These are phyloP conservation scores for Apiospora aurea DNA, from an alignment of 2,329 filamentous ascomycete species.

Conservation along the genomic window DNA sequence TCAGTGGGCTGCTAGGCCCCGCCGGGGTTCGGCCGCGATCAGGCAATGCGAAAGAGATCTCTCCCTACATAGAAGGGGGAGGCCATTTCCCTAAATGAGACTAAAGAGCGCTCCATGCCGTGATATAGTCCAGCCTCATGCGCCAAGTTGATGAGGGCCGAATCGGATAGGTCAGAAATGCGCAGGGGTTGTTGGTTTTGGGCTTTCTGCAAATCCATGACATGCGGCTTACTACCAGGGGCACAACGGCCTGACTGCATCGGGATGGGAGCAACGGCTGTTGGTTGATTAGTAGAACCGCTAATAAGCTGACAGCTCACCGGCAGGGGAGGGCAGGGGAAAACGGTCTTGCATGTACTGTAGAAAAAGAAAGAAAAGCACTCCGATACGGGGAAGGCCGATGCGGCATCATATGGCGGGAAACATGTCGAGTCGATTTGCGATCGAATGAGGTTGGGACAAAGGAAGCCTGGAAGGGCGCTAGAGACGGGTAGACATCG, in stretches of 20 bases:
- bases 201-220: not conserved
- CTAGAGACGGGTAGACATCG: conserved; percentile 1
- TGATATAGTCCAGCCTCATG: conserved; percentile 2
- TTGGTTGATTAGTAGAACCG: not conserved
- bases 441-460: conserved; percentile 13
- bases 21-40: conserved; percentile 10
- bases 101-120: not conserved
- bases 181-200: not conserved
- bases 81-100: not conserved
- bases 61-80: not conserved
- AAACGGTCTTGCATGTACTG: not conserved
- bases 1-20: conserved; percentile 3
- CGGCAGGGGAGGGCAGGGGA: not conserved
- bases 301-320: not conserved
- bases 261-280: not conserved
- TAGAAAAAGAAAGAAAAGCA: not conserved
- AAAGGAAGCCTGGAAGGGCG: conserved; percentile 7
- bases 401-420: not conserved
- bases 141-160: conserved; percentile 11
- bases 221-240: not conserved
- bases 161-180: not conserved
- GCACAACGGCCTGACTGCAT: conserved; percentile 6
- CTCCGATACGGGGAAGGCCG: not conserved
- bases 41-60: conserved; percentile 10
- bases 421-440: not conserved